Conservation (phyloP, 139 green algal genomes). For the Zygnema cylindricum region DNA sequence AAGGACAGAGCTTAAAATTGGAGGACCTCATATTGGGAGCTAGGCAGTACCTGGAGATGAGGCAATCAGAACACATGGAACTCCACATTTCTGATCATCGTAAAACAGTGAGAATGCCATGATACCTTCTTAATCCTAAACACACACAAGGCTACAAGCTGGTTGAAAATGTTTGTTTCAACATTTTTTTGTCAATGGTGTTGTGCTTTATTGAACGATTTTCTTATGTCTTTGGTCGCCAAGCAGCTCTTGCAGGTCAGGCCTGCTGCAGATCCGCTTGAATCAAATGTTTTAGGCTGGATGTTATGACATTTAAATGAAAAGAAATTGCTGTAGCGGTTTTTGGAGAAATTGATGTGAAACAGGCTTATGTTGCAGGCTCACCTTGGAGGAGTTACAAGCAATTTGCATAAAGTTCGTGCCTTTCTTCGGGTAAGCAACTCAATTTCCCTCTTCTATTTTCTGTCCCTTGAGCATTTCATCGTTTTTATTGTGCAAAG, state of each 20-base stretch:
- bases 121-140: not conserved
- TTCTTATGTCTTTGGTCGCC: too few species aligned
- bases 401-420: constrained; percentile 54
- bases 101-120: not conserved
- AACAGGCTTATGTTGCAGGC: constrained; percentile 48
- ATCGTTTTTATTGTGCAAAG: not conserved
- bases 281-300: too few species aligned
- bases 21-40: not conserved
- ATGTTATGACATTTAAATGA: too few species aligned
- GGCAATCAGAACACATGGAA: not conserved
- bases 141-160: too few species aligned
- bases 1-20: not conserved
- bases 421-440: constrained; percentile 51
- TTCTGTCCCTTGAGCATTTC: not conserved
- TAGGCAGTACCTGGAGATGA: not conserved
- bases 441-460: not conserved
- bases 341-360: too few species aligned
- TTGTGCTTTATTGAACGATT: too few species aligned
- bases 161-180: too few species aligned
- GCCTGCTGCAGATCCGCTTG: too few species aligned
- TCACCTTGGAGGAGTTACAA: constrained; percentile 47
- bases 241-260: too few species aligned
- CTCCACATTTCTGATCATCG: not conserved
- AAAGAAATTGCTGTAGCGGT: too few species aligned
- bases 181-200: too few species aligned